Evolutionary conservation across 2,329 filamentous ascomycete species (phyloP), one percentile per base, ranked within the genome.

Genomic region (Ophiognomonia clavigignenti-juglandacearum): DNA sequence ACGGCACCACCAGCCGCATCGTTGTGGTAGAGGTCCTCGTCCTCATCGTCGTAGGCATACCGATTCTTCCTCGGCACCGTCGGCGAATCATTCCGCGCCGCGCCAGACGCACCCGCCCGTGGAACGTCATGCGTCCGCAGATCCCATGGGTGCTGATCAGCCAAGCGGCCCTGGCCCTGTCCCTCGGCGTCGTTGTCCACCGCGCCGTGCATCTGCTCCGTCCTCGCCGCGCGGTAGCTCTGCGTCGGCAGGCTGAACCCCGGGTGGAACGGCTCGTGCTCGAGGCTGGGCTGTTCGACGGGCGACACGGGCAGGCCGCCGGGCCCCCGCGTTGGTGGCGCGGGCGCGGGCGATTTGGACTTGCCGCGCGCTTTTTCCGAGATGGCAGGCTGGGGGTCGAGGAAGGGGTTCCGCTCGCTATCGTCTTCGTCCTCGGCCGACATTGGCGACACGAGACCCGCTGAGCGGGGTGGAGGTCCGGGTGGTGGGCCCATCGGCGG

Each of bases 201-300:
- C 31, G 62, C 68, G 7, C 67, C 70, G 39, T 70, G 67, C 69
- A 70, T 71, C 8, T 64, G 54, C 49, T 69, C 57, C 56, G 70
- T 69, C 32, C 63, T 66, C 35, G 66, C 45, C 18, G 67, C 67
- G 46, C 68, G 35, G 41, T 68, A 68, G 53, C 65, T 65, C 22
- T 57, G 57, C 14, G 62, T 65, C n/a, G 49, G 49, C 43, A 51
- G 37, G 39, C 46, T 52, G 52, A 59, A 61, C 18, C 69, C 66
- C 2, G 68, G 67, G 39, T 70, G 62, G 52, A 64, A 71, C 6
- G 67, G 64, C 48, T 72, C 69, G 19, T 55, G 54, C 5, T 59
- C 57, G 24, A 66, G 56, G 3, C 60, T 57, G 3, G 67, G 65
- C 43, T 70, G 62, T 23, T 67, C 62, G n/a, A 59, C 55, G 6